Base-by-base conservation (phyloP, 768 basidiomycete genomes). In the Lepiota brunneoincarnata region DNA sequence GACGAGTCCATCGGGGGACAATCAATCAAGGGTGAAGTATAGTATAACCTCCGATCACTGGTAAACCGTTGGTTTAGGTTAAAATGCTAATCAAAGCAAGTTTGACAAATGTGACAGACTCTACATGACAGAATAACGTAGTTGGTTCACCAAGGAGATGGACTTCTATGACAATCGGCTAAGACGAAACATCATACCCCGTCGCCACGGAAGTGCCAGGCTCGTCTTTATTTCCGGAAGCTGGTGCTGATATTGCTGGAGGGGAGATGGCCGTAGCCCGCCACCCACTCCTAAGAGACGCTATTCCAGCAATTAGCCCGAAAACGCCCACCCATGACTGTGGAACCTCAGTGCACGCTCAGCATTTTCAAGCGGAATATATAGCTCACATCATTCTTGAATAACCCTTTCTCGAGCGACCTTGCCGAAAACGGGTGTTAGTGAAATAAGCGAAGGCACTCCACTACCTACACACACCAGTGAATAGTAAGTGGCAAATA, bases 401-500 rank as follows among this genome's bases (percentile, higher is more conserved):
- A 84, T 4, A 89, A 62, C n/a, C 86, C 87, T 24, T 75, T 73
- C 59, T 85, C 75, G 47, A 84, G 59, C 7, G 89, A 91, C 86
- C 89, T 91, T 45, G 21, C 28, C 26, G 24, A 14, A n/a, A n/a
- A 20, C 35, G 24, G 43, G 36, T 49, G 28, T 24, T 7, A 47
- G 21, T 23, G 12, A 21, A 17, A 18, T 21, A 41, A 47, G 41
- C 41, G 44, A 45, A 38, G 3, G 20, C 18, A 24, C 12, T 50
- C 6, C n/a, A 42, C 7, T 44, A 15, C 23, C 35, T 6, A 12
- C 23, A 57, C 80, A 50, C 59, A 91, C 93, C 91, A 93, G 65
- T 96, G 93, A 52, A 92, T 67, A 2, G 92, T 89, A 46, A 91
- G 67, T 3, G 92, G 93, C n/a, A 93, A 70, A 64, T 91, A 89